Base-by-base conservation (phyloP, 108 stramenopile species). In the Schizochytrium sp. region DNA sequence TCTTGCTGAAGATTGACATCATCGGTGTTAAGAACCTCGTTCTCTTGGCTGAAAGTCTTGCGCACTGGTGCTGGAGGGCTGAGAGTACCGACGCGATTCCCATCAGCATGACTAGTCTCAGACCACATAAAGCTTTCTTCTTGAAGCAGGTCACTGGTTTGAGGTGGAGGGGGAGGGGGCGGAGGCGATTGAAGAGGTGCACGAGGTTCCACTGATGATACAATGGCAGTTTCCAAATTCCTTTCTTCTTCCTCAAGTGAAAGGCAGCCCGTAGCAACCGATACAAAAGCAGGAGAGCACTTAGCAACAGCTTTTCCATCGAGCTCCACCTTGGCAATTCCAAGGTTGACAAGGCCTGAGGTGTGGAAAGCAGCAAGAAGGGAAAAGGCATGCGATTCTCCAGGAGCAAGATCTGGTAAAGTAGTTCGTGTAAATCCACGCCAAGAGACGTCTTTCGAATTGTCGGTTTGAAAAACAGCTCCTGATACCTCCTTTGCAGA, bases 121-220 rank as follows among this genome's bases (percentile, higher is more conserved):
- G 64, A 13, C 64, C 64, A 69, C 64, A 69, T 69, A 69, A 69
- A 69, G 15, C 64, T 69, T 38, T 7, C 64, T 7, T 69, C 64
- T 44, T 69, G 19, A 8, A 7, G 64, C 64, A 44, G 64, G 19
- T 15, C 28, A 60, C 17, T 60, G 59, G 17, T n/a, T 0, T n/a
- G 42, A 7, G 64, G 12, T 7, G 44, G 10, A 7, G 64, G 64
- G 42, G 64, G 64, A 28, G 64, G 64, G 7, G 64, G 64, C 12
- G 64, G 64, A 8, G 64, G 64, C 7, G 64, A 69, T 5, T 69
- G 7, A 10, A 69, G 40, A 38, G 64, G 64, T 10, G 64, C 64
- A 5, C 12, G 44, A 5, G 64, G 64, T 15, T 69, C 64, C 28
- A 28, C 28, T 28, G 28, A 28, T 28, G 28, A 28, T 28, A 28